Evolutionary conservation across 345 rosid genomes (phyloP), one percentile per base, ranked within the genome.

Genomic region (Trapa bicornis): DNA sequence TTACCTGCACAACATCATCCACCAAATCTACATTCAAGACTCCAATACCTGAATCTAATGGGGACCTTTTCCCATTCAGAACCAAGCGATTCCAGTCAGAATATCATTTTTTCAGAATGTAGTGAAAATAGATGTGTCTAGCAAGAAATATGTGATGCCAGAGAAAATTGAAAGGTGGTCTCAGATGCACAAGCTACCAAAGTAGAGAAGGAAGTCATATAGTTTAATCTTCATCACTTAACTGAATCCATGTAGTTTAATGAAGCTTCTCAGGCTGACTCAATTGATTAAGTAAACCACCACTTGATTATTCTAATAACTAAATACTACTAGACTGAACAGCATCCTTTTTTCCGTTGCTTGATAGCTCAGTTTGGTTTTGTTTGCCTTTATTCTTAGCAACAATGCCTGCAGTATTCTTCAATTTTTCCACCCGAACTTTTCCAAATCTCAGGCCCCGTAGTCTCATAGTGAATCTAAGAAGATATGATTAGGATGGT

Each of bases 11-110:
- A 69, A 77, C 78, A 74, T 81, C 85, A 73, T 85, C 86, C n/a
- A 87, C 71, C 4, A 85, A 22, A 57, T 39, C 70, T 63, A 74
- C 52, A 9, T 85, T 80, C 81, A 87, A 66, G 60, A 85, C 91
- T 48, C 91, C 94, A 53, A 88, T 74, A 73, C 91, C 94, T 87
- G 80, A 47, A 87, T 87, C 75, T 78, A 70, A 67, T 85, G 90
- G 9, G 80, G 76, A 11, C 89, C 94, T 87, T 64, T 38, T 32
- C n/a, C 70, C 63, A 56, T 38, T 53, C 8, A 11, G 16, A 67
- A 67, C 61, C 62, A 52, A 42, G 58, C 17, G 70, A 16, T 36
- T 38, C 13, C 9, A 32, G 41, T 65, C 67, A 61, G 47, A 47
- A 38, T 50, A 62, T 66, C 43, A 37, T 5, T 12, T 6, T 35